Conservation (phyloP, 2,329 filamentous ascomycete species). For the Teratosphaeria zuluensis region DNA sequence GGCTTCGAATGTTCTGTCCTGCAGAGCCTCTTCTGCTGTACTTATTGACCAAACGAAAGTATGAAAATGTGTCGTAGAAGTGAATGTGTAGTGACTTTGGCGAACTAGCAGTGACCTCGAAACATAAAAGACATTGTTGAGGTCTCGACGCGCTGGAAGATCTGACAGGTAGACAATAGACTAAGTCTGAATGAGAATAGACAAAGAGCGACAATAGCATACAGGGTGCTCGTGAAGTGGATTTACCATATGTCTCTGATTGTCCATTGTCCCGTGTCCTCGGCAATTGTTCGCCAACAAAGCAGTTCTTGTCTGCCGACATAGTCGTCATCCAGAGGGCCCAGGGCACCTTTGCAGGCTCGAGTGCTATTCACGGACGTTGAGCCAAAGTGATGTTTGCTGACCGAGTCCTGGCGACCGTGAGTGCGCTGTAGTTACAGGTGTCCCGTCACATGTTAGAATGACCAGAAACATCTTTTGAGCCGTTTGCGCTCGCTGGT, state of each 20-base stretch:
- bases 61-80: background rate
- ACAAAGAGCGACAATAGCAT: background rate
- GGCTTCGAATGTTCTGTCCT: background rate
- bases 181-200: background rate
- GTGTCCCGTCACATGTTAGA: background rate
- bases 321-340: background rate
- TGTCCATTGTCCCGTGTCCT: background rate
- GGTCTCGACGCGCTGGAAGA: background rate
- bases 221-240: background rate
- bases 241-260: background rate
- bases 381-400: background rate
- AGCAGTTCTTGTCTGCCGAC: background rate
- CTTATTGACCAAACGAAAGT: background rate
- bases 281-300: background rate
- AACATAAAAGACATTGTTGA: background rate
- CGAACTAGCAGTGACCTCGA: background rate
- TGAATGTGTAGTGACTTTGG: background rate
- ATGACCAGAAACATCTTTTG: background rate
- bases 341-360: background rate
- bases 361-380: background rate
- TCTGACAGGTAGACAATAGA: background rate
- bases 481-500: background rate
- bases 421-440: background rate
- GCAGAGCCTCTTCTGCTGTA: background rate
- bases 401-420: background rate